Evolutionary conservation across 83 land plant species (phyloP).

Genomic region (Picea abies): DNA sequence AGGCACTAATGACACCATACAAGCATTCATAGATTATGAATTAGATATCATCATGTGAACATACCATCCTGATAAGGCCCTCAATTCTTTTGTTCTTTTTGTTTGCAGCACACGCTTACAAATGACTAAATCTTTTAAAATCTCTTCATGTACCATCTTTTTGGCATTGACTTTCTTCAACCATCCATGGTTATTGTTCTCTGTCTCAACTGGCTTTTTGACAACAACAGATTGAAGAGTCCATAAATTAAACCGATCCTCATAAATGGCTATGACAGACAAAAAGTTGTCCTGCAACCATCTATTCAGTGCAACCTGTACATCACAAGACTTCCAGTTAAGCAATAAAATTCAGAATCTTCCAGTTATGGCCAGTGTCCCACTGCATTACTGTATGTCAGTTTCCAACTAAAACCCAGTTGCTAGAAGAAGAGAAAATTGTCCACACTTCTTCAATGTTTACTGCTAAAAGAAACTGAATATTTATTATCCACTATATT

Average conservation of each 20-base stretch:
- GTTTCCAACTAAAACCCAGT: neutral
- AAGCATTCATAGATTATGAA: neutral
- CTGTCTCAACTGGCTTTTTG: constrained; percentile 14
- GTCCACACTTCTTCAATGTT: neutral
- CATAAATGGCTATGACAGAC: constrained; percentile 64
- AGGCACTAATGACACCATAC: neutral
- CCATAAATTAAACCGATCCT: constrained; percentile 60
- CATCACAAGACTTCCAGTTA: constrained; percentile 7
- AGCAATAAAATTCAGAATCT: neutral
- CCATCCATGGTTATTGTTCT: constrained; percentile 33
- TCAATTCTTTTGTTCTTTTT: constrained; percentile 59
- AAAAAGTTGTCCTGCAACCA: constrained; percentile 68
- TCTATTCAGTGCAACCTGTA: constrained; percentile 56
- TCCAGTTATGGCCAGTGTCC: neutral
- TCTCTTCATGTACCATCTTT: constrained; percentile 24
- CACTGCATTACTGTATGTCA: neutral
- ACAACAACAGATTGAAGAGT: constrained; percentile 27
- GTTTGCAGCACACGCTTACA: constrained; percentile 37
- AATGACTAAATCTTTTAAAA: constrained; percentile 28
- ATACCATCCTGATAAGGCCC: constrained; percentile 68
- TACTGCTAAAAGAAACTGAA: neutral
- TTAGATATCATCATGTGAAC: neutral
- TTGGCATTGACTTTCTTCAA: constrained; percentile 36
- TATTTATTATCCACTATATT: neutral
- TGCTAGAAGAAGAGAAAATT: neutral